Conservation (phyloP, 129 eudicot genomes). For the Arctium minus region DNA sequence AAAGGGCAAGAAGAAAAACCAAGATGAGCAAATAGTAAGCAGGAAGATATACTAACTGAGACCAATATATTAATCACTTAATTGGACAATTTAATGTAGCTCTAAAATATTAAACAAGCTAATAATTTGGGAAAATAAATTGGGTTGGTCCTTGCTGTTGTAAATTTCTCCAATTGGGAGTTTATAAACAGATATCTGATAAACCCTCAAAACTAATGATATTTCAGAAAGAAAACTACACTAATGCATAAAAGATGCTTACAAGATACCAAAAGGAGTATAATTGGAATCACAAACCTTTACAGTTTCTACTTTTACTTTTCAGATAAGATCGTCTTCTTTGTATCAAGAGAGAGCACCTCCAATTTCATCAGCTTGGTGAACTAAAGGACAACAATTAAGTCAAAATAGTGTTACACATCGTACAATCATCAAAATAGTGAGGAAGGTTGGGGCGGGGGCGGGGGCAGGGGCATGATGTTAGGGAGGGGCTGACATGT, state of each 20-base stretch:
- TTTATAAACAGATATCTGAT: background rate
- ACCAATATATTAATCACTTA: background rate
- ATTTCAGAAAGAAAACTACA: constrained; percentile 1
- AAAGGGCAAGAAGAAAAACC: too few relatives aligned
- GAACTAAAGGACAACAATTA: constrained; percentile 40
- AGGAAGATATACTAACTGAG: too few relatives aligned
- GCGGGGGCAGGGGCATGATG: too few relatives aligned
- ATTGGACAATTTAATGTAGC: background rate
- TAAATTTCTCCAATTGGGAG: background rate
- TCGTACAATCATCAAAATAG: background rate
- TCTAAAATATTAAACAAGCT: background rate
- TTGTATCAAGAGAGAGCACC: constrained; percentile 40
- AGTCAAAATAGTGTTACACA: background rate
- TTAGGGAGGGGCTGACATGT: too few relatives aligned
- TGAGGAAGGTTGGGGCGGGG: background rate
- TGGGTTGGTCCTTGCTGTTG: background rate
- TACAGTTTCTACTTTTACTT: constrained; percentile 15
- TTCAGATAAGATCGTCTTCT: constrained; percentile 26
- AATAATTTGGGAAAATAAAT: constrained; percentile 1
- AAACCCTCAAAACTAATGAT: constrained; percentile 6
- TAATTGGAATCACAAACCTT: constrained; percentile 33
- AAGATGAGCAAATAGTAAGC: too few relatives aligned
- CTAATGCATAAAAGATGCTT: background rate
- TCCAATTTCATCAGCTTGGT: constrained; percentile 76
- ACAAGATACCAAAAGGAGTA: constrained; percentile 2